Evolutionary conservation across 1,284 basidiomycete species (phyloP), one percentile per base, ranked within the genome.

Genomic region (Rhodotorula sp.): DNA sequence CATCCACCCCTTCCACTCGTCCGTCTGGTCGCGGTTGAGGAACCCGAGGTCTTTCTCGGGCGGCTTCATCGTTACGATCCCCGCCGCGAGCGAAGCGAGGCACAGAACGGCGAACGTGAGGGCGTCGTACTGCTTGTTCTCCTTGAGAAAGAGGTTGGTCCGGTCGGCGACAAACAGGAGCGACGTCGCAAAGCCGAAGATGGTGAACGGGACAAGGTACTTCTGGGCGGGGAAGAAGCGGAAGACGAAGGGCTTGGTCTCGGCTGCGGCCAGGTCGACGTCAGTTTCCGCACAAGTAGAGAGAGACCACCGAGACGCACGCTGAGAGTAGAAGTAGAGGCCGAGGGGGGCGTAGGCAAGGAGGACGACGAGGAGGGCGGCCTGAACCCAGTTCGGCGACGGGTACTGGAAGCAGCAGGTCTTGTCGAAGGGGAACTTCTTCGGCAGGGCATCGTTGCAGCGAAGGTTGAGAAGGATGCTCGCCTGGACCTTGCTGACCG

Each of bases 1-100:
- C 92, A 96, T 96, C 92, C 92, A 95, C 1, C 92, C 92, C 81
- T 95, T 95, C 79, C 79, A 79, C 66, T 96, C 92, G 78, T 96
- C 92, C 0, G 92, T 94, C 81, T 95, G 91, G 64, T 94, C 91
- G 64, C 92, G 85, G 78, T 93, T 94, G 76, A 95, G 83, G 81
- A 94, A 91, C 0, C 93, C 92, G 61, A 90, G 82, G 80, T 95
- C 92, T 77, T 90, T 91, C 66, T 84, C 84, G 76, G 91, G 90
- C 36, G 84, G 86, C 79, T 88, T 88, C 70, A 91, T 82, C 0
- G 89, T 91, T 15, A 81, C 82, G 51, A 92, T 78, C 13, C 92
- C 92, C 19, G 85, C 81, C 19, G 79, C 82, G 22, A 94, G 82
- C 41, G 85, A 83, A 25, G 82, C 76, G n/a, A 90, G 48, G 75